These are phyloP conservation scores for Neoboletus magnificus DNA, from an alignment of 768 basidiomycete genomes.

Conservation along the genomic window DNA sequence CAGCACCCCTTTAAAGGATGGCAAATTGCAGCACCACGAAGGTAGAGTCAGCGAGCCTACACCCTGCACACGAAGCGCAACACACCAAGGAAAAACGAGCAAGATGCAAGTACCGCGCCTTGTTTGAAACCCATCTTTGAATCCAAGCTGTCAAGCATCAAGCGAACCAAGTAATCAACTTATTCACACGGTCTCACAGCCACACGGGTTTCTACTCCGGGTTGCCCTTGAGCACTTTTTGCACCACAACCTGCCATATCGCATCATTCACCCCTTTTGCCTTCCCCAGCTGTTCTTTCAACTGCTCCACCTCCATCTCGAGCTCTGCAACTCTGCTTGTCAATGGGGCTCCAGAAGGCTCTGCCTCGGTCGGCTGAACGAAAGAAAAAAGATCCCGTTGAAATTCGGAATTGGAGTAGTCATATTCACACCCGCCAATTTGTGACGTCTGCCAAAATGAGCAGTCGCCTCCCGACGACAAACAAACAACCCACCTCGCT, in stretches of 20 bases:
- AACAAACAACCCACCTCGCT: conserved; percentile 34
- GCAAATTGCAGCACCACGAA: background rate
- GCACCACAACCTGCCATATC: conserved; percentile 89
- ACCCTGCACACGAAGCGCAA: conserved; percentile 21
- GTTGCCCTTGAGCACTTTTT: conserved; percentile 44
- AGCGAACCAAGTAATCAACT: background rate
- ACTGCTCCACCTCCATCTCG: conserved; percentile 62
- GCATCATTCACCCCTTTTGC: conserved; percentile 91
- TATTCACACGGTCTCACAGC: conserved; percentile 26
- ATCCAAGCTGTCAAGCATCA: background rate
- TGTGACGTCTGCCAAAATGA: conserved; percentile 15
- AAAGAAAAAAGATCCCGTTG: conserved; percentile 67
- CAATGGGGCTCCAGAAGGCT: conserved; percentile 35
- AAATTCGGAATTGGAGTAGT: conserved; percentile 54
- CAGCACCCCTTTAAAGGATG: conserved; percentile 55
- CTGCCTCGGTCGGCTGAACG: conserved; percentile 41
- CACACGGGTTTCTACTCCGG: background rate
- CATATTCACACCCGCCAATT: conserved; percentile 20
- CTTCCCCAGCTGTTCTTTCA: conserved; percentile 70
- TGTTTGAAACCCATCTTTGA: conserved; percentile 79
- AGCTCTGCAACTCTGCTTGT: conserved; percentile 63
- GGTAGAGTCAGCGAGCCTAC: background rate
- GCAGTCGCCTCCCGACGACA: background rate
- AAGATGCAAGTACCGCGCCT: conserved; percentile 82
- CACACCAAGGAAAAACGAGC: conserved; percentile 87